phyloP scores from a whole-genome alignment of 148 eudicot species.

The Rhododendron williamsianum region DNA sequence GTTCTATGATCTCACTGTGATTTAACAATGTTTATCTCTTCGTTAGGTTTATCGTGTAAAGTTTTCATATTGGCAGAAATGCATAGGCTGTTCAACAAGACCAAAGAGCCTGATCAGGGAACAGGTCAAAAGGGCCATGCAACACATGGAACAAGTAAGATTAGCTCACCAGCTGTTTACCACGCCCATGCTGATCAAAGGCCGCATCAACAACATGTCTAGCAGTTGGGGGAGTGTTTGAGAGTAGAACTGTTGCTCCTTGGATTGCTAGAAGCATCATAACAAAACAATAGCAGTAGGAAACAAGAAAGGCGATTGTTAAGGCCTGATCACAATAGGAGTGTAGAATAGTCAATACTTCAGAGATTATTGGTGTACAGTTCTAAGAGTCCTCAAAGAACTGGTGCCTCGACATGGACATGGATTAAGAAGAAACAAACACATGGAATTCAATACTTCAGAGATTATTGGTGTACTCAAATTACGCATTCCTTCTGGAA shows the following conservation, averaged over 20 bases:
- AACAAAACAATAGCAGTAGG: conserved; percentile 3
- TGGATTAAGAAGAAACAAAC: background rate
- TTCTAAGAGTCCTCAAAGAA: conserved; percentile 1
- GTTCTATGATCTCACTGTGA: background rate
- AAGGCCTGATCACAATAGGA: background rate
- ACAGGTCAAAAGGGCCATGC: background rate
- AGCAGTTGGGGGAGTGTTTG: conserved; percentile 47
- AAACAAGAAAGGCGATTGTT: background rate
- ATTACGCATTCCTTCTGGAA: background rate
- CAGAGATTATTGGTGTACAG: too few species aligned
- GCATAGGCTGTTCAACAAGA: background rate
- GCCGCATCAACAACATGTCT: conserved; percentile 58
- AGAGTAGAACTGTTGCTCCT: conserved; percentile 73
- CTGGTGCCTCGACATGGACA: background rate
- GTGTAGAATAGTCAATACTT: background rate
- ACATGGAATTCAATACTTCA: background rate
- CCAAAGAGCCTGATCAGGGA: conserved; percentile 1
- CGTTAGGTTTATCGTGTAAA: background rate
- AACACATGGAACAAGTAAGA: background rate
- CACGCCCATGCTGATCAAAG: conserved; percentile 68
- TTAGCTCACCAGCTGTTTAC: conserved; percentile 76
- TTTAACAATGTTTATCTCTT: background rate
- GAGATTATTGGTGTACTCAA: background rate
- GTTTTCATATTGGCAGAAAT: background rate
- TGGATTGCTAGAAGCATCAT: conserved; percentile 47